Conservation (phyloP, 164 flowering plant species). For the Magnolia sinica region DNA sequence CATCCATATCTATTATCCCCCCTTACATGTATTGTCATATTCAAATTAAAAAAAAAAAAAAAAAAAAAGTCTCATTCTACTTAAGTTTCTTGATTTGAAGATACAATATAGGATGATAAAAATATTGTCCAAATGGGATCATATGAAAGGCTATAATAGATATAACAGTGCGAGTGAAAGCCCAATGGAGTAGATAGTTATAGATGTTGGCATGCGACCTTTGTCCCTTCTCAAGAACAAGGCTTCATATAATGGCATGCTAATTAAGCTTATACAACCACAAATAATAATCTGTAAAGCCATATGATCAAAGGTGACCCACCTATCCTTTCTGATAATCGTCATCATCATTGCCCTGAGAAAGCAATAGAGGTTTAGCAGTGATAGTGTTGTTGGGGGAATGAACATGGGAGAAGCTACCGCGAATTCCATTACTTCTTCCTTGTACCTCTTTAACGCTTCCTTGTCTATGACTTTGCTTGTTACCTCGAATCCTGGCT, state of each 20-base stretch:
- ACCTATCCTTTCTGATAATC: not conserved
- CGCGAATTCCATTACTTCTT: conserved; percentile 46
- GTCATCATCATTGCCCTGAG: not conserved
- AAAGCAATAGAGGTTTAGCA: conserved; percentile 27
- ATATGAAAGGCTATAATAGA: conserved; percentile 15
- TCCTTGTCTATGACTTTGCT: conserved; percentile 35
- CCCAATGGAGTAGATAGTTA: conserved; percentile 16
- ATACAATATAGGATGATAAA: no score
- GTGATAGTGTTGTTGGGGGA: conserved; percentile 33
- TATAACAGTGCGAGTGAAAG: conserved; percentile 14
- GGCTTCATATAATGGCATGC: conserved; percentile 28
- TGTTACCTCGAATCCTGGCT: conserved; percentile 37
- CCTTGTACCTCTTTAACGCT: conserved; percentile 35
- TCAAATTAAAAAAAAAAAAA: no score
- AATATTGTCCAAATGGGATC: not conserved
- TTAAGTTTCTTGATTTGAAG: no score
- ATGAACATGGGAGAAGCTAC: conserved; percentile 34
- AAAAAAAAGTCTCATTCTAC: no score
- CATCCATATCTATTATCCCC: no score
- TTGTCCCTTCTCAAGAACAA: conserved; percentile 28
- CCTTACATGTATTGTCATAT: no score
- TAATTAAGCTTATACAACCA: conserved; percentile 20
- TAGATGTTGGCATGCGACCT: conserved; percentile 25
- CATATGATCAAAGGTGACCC: conserved; percentile 10
- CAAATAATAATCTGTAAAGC: conserved; percentile 21